phyloP scores from a whole-genome alignment of 495 filamentous ascomycete species.

The Trichoderma virens region DNA sequence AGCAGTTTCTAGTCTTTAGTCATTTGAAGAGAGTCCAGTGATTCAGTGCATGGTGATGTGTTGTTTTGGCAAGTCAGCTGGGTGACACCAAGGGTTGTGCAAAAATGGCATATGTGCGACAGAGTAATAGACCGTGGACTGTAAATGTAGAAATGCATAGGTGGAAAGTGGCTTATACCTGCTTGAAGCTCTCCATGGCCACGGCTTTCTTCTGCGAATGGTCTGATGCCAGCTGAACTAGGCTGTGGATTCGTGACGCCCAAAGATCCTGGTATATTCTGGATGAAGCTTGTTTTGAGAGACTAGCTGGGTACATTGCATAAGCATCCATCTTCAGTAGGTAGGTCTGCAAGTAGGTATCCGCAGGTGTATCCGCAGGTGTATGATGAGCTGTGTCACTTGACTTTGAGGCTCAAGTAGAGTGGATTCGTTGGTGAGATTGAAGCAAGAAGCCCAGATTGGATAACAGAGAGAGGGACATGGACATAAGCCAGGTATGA shows the following conservation, averaged over 20 bases:
- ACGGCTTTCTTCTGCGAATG: not conserved
- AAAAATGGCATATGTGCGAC: not conserved
- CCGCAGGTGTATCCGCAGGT: not conserved
- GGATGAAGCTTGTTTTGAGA: conserved; percentile 31
- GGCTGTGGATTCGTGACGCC: conserved; percentile 1
- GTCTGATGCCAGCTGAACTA: not conserved
- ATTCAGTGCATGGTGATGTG: not conserved
- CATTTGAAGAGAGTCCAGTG: not conserved
- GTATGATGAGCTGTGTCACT: not conserved
- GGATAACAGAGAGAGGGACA: not conserved
- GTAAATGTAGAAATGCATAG: not conserved
- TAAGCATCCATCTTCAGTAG: conserved; percentile 39
- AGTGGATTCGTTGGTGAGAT: not conserved
- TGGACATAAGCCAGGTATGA: not conserved
- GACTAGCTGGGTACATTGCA: conserved; percentile 38
- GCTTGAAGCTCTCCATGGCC: not conserved
- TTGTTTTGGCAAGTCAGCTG: not conserved
- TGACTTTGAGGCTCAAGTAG: not conserved
- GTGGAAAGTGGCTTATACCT: not conserved
- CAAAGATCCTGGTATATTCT: conserved; percentile 38
- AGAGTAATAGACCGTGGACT: not conserved
- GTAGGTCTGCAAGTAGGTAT: not conserved
- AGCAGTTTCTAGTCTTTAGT: not conserved
- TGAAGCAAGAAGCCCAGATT: not conserved
- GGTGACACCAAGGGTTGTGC: not conserved